These are phyloP conservation scores for Moniliella sp. DNA, from an alignment of 1,284 basidiomycete species.

Conservation along the genomic window DNA sequence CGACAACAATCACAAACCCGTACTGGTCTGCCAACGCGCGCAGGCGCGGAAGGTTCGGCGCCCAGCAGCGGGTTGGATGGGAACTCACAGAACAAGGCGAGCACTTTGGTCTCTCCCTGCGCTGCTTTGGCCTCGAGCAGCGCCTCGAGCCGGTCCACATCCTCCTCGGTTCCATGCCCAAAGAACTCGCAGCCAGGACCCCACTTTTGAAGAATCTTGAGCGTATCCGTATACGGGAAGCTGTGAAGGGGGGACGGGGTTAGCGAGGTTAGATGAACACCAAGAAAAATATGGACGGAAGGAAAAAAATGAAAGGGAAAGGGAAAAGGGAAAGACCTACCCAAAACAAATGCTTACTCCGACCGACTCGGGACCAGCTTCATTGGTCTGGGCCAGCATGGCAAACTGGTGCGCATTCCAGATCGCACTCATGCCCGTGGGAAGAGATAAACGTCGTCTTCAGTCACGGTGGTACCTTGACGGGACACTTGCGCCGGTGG, in stretches of 20 bases:
- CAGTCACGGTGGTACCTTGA: conserved; percentile 33
- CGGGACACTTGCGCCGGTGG: conserved; percentile 4
- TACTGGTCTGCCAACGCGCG: conserved; percentile 65
- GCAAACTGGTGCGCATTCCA: conserved; percentile 59
- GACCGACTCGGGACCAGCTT: conserved; percentile 7
- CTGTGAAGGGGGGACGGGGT: conserved; percentile 1
- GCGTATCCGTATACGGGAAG: conserved; percentile 90
- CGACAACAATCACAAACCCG: conserved; percentile 67
- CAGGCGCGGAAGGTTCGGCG: conserved; percentile 57
- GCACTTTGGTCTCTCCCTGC: conserved; percentile 25
- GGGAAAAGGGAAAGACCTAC: too few relatives aligned
- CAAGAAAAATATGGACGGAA: background rate
- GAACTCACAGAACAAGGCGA: conserved; percentile 51
- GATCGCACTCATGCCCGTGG: conserved; percentile 77
- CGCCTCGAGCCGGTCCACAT: conserved; percentile 52
- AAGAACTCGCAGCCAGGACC: conserved; percentile 80
- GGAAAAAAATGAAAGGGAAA: too few relatives aligned
- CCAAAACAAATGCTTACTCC: conserved; percentile 76
- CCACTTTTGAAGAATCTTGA: conserved; percentile 89
- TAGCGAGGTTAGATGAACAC: background rate
- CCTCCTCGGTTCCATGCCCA: conserved; percentile 55
- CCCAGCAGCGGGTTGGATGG: conserved; percentile 81
- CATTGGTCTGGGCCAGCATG: conserved; percentile 9
- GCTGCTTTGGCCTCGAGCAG: conserved; percentile 38
- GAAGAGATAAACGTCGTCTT: conserved; percentile 69